These are phyloP conservation scores for Sisymbrium irio DNA, from an alignment of 345 rosid genomes.

Conservation along the genomic window DNA sequence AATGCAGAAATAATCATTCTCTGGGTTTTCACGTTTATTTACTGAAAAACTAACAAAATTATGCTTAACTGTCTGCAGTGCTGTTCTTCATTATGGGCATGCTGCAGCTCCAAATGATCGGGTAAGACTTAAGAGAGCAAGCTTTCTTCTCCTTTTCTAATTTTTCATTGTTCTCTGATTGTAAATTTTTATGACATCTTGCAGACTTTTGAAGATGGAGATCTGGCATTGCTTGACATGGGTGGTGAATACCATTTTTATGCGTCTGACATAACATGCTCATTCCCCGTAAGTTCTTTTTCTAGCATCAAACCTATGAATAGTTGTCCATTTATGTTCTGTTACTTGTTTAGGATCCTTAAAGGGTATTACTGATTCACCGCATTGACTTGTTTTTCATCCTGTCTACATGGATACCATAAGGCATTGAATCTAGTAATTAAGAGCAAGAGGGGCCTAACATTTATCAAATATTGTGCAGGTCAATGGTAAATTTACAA, in stretches of 20 bases:
- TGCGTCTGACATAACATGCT: slow-evolving; percentile 94
- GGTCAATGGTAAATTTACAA: slow-evolving; percentile 94
- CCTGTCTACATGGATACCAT: neutral
- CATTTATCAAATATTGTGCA: slow-evolving; percentile 36
- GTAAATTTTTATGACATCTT: slow-evolving; percentile 15
- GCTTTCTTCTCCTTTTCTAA: neutral
- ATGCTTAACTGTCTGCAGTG: slow-evolving; percentile 42
- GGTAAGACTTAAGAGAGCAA: slow-evolving; percentile 52
- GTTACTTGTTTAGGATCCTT: neutral
- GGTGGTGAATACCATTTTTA: slow-evolving; percentile 89
- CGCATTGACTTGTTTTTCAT: neutral
- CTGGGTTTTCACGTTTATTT: neutral
- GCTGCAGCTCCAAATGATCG: slow-evolving; percentile 98
- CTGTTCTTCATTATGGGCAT: slow-evolving; percentile 97
- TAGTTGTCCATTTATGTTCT: neutral
- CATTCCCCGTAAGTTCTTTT: slow-evolving; percentile 73
- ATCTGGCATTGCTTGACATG: slow-evolving; percentile 94
- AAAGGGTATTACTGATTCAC: neutral
- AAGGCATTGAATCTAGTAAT: neutral
- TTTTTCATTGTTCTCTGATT: neutral
- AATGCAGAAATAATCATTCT: neutral
- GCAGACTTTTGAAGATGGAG: slow-evolving; percentile 84
- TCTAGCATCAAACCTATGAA: neutral
- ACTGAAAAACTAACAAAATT: neutral
- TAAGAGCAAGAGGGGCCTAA: slow-evolving; percentile 3